These are phyloP conservation scores for Coemansia sp. DNA, from an alignment of 192 early-diverging fungal species.

Conservation along the genomic window DNA sequence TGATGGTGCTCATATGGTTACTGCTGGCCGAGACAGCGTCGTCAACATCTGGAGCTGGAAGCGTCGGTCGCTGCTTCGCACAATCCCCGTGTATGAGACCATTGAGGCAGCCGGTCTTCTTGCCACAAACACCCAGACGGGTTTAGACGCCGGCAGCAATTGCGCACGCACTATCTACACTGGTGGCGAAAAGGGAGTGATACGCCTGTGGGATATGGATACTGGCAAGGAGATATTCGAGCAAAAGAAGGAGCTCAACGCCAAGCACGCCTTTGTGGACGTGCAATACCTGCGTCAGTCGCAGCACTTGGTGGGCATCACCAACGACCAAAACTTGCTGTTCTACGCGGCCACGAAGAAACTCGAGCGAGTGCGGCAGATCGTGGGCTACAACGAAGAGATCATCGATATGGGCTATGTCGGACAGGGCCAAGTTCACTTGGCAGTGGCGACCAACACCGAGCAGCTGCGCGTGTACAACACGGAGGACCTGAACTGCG, in stretches of 20 bases:
- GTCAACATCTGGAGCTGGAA: slow-evolving; percentile 86
- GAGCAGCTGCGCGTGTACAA: slow-evolving; percentile 90
- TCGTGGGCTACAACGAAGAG: slow-evolving; percentile 97
- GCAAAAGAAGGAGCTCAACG: slow-evolving; percentile 69
- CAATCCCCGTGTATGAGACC: slow-evolving; percentile 86
- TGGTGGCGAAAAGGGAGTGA: slow-evolving; percentile 77
- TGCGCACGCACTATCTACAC: slow-evolving; percentile 67
- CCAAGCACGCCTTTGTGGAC: slow-evolving; percentile 74
- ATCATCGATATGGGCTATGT: slow-evolving; percentile 83
- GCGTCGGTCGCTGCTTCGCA: slow-evolving; percentile 64
- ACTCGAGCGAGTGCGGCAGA: slow-evolving; percentile 70
- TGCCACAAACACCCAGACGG: slow-evolving; percentile 26
- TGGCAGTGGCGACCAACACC: slow-evolving; percentile 92
- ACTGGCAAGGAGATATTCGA: slow-evolving; percentile 67
- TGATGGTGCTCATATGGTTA: slow-evolving; percentile 70
- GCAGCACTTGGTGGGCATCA: slow-evolving; percentile 68
- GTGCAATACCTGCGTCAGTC: slow-evolving; percentile 61
- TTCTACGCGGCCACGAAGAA: slow-evolving; percentile 63
- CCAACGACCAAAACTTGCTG: slow-evolving; percentile 89
- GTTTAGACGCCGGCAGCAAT: slow-evolving; percentile 40
- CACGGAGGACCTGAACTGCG: slow-evolving; percentile 73
- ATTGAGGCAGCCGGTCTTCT: slow-evolving; percentile 84
- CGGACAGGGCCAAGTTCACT: slow-evolving; percentile 65
- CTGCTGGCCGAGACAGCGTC: slow-evolving; percentile 88
- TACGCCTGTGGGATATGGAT: slow-evolving; percentile 87